Percentiles rank a stretch among this genome's conserved stretches.
Evolutionary conservation across 495 filamentous ascomycete species (phyloP).

Genomic region (Annulohypoxylon nitens): DNA sequence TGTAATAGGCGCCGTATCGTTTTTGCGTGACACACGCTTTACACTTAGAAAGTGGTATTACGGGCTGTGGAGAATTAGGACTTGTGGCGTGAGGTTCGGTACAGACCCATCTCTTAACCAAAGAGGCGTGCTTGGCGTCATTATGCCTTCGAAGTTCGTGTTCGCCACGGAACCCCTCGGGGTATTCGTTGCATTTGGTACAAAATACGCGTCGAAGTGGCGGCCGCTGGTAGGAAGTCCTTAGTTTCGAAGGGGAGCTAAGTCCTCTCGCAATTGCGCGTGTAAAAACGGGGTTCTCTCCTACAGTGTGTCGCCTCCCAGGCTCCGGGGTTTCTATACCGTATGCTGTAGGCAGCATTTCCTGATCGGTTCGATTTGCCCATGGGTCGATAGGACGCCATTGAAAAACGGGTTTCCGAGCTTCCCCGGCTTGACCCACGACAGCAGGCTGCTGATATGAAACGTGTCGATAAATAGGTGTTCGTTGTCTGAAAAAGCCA

Average conservation of each 20-base stretch:
- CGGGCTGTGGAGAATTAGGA: constrained; percentile 64
- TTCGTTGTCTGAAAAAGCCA: constrained; percentile 61
- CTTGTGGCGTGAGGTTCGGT: constrained; percentile 56
- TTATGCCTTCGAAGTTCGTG: constrained; percentile 92
- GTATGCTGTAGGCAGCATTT: constrained; percentile 50
- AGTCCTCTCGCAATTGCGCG: constrained; percentile 55
- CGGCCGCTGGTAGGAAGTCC: constrained; percentile 78
- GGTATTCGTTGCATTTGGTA: constrained; percentile 79
- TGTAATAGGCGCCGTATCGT: constrained; percentile 97
- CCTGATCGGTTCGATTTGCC: constrained; percentile 48
- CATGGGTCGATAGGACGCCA: constrained; percentile 59
- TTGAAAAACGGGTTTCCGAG: constrained; percentile 59
- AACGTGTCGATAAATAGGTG: constrained; percentile 52
- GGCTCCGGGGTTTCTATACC: constrained; percentile 53
- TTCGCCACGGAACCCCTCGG: constrained; percentile 91
- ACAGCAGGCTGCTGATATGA: constrained; percentile 53
- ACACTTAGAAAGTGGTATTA: constrained; percentile 83
- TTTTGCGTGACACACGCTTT: constrained; percentile 83
- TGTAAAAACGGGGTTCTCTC: constrained; percentile 59
- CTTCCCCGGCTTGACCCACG: constrained; percentile 50
- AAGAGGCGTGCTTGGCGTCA: constrained; percentile 79
- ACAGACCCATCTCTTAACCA: constrained; percentile 86
- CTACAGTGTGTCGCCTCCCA: constrained; percentile 62
- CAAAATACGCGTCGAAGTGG: constrained; percentile 84
- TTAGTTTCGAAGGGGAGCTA: constrained; percentile 70